phyloP scores from a whole-genome alignment of 2,329 filamentous ascomycete genomes.

The Karstenula rhodostoma region DNA sequence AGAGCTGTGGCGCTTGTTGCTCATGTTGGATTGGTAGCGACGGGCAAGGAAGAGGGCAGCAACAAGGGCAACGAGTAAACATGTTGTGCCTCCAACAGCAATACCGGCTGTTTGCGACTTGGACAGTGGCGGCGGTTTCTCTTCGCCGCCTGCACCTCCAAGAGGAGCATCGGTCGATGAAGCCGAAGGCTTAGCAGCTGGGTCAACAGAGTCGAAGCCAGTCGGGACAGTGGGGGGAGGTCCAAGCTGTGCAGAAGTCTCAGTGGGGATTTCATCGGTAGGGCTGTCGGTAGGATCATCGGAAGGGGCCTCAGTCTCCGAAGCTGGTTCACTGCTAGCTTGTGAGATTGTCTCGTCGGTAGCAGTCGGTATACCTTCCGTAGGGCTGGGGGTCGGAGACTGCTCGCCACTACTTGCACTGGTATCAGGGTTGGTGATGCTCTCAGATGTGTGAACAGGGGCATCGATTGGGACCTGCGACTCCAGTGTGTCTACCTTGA shows the following conservation, averaged over 20 bases:
- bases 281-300: slow-evolving; percentile 1
- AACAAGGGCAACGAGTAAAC: slow-evolving; percentile 43
- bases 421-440: background rate
- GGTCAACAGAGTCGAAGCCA: slow-evolving; percentile 11
- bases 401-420: slow-evolving; percentile 5
- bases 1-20: slow-evolving; percentile 30
- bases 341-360: slow-evolving; percentile 6
- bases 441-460: slow-evolving; percentile 15
- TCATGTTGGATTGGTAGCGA: slow-evolving; percentile 34
- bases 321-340: background rate
- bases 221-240: slow-evolving; percentile 14
- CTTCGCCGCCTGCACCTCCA: slow-evolving; percentile 15
- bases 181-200: slow-evolving; percentile 13
- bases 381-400: slow-evolving; percentile 10
- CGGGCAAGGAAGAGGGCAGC: slow-evolving; percentile 44
- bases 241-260: slow-evolving; percentile 7
- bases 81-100: slow-evolving; percentile 44
- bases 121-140: slow-evolving; percentile 30
- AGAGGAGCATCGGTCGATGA: slow-evolving; percentile 24
- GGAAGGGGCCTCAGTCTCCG: slow-evolving; percentile 10
- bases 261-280: background rate
- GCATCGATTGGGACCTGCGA: slow-evolving; percentile 5
- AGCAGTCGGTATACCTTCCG: slow-evolving; percentile 1
- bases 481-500: slow-evolving; percentile 9
- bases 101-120: slow-evolving; percentile 47